phyloP scores from a whole-genome alignment of 805 yeast genomes.

The Candida patagonica region DNA sequence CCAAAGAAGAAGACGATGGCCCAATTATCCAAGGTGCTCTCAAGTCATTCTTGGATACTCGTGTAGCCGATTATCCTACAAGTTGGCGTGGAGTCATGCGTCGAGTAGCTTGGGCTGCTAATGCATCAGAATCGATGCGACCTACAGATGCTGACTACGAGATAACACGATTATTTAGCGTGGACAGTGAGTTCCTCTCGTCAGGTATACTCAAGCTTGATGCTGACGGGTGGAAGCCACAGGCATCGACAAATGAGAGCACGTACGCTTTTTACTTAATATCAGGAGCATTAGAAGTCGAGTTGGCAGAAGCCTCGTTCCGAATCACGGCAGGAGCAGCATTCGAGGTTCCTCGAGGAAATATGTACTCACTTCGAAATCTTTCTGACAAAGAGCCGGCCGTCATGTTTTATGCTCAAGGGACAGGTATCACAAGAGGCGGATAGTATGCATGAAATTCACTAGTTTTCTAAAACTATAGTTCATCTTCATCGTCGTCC shows the following conservation, averaged over 20 bases:
- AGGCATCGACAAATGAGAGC: constrained; percentile 54
- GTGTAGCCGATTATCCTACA: constrained; percentile 45
- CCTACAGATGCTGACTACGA: constrained; percentile 46
- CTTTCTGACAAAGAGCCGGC: constrained; percentile 46
- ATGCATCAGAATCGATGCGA: constrained; percentile 32
- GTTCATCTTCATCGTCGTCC: constrained; percentile 39
- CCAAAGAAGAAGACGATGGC: no score
- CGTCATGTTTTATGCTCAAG: constrained; percentile 67
- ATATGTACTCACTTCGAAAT: constrained; percentile 60
- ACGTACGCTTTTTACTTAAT: constrained; percentile 69
- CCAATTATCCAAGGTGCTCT: constrained; percentile 2
- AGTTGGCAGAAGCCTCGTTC: constrained; percentile 49
- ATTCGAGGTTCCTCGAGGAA: constrained; percentile 72
- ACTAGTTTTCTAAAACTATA: no score
- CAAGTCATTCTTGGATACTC: constrained; percentile 13
- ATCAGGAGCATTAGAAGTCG: constrained; percentile 60
- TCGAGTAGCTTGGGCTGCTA: constrained; percentile 53
- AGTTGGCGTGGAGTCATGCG: constrained; percentile 36
- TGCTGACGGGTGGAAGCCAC: constrained; percentile 46
- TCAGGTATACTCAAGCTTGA: constrained; percentile 14
- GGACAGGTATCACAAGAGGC: constrained; percentile 22
- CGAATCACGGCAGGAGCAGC: constrained; percentile 64
- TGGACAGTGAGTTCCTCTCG: constrained; percentile 13
- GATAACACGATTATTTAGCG: constrained; percentile 54
- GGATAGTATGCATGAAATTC: no score